Evolutionary conservation across 306 rosid genomes (phyloP).

Genomic region (Calophaca sinica): DNA sequence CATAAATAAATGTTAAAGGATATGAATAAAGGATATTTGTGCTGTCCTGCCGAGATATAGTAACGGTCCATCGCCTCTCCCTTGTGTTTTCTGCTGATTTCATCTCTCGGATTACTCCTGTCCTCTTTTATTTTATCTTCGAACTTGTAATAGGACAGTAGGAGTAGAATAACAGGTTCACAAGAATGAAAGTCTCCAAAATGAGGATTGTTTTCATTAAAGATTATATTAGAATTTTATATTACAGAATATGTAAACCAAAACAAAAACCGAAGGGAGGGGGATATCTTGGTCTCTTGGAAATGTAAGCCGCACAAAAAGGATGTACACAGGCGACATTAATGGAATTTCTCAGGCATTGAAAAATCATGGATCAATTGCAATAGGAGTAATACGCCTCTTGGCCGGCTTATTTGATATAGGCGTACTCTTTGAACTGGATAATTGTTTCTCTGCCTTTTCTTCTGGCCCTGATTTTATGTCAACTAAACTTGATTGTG

Average conservation of each 20-base stretch:
- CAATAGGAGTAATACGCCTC: slow-evolving; percentile 53
- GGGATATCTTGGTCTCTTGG: background rate
- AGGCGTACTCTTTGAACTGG: slow-evolving; percentile 40
- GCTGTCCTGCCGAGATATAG: background rate
- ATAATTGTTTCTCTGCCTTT: slow-evolving; percentile 37
- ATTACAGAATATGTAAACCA: slow-evolving; percentile 32
- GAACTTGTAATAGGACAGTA: background rate
- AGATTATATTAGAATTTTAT: slow-evolving; percentile 27
- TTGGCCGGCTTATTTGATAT: slow-evolving; percentile 49
- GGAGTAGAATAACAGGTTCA: background rate
- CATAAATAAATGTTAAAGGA: background rate
- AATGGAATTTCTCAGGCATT: slow-evolving; percentile 24
- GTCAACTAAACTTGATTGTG: slow-evolving; percentile 42
- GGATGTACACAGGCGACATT: slow-evolving; percentile 38
- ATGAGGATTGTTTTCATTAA: slow-evolving; percentile 2
- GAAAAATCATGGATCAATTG: slow-evolving; percentile 48
- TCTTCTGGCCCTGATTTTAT: slow-evolving; percentile 39
- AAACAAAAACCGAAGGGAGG: background rate
- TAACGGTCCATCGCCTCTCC: background rate
- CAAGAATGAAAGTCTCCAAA: background rate
- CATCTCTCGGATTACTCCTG: background rate
- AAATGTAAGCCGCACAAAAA: slow-evolving; percentile 40
- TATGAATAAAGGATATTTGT: background rate
- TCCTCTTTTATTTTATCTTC: background rate
- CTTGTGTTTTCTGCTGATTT: background rate